Evolutionary conservation across 768 basidiomycete species (phyloP), one percentile per base, ranked within the genome.

Genomic region (Guyanaporus albipodus): DNA sequence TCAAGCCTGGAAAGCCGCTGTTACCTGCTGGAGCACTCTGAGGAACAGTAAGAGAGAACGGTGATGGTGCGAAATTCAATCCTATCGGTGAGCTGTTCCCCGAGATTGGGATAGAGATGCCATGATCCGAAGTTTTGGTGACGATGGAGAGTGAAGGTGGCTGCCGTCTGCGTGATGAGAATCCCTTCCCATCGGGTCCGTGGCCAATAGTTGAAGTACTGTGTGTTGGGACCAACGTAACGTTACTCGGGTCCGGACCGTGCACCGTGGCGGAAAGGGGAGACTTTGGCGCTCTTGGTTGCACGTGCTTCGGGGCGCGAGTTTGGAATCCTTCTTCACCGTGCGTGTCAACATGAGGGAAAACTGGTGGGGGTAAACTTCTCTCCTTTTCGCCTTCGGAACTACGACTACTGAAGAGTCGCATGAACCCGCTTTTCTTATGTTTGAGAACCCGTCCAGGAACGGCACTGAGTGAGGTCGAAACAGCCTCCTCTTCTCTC

Each of bases 341-440:
- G 60, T 68, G 62, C 29, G 57, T 56, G 42, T 75, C 73, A 5
- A 70, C 66, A 26, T 78, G 56, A 9, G 74, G 62, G 11, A 83
- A 83, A 8, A 87, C 73, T 15, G 86, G 81, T 6, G 81, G 81
- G 2, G 76, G 76, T 8, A 66, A 64, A 5, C 58, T 60, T 47
- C 60, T 67, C 18, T 78, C 73, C 32, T 52, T 68, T 8, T 66
- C 63, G 21, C 49, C 61, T 39, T 64, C 63, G 11, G 52, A 46
- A 46, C 33, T 52, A 41, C 73, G 74, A 15, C 74, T 73, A 56
- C 83, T 80, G 60, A 91, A 89, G 10, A 91, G 67, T 41, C 84
- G 73, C 82, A 91, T 78, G 60, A 91, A 87, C 4, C 77, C 88
- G 52, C 87, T 90, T 63, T 85, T 90, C 71, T 85, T 89, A 49